Conservation (phyloP, 257 asterid species). For the Nicotiana benthamiana region DNA sequence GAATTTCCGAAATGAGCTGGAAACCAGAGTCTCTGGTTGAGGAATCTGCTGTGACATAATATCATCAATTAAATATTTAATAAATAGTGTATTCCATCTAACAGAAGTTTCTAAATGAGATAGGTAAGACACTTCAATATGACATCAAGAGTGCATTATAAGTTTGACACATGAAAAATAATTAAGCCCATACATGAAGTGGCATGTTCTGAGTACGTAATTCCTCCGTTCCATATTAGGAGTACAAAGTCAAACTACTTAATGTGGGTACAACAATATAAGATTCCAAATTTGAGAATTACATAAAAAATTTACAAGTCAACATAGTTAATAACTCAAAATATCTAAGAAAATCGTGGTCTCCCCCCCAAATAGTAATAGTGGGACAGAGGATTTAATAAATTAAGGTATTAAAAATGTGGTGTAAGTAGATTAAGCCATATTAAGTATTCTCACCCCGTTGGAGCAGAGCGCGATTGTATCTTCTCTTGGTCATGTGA, state of each 20-base stretch:
- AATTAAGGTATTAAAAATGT: not conserved
- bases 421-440: not conserved
- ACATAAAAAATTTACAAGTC: not conserved
- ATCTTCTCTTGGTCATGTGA: not conserved
- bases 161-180: not conserved
- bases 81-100: not conserved
- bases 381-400: not conserved
- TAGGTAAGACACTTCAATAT: not conserved
- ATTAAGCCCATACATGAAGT: not conserved
- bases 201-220: not conserved
- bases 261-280: not conserved
- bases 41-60: not conserved
- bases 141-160: not conserved
- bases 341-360: not conserved
- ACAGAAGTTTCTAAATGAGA: not conserved
- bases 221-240: not conserved
- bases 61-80: not conserved
- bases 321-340: not conserved
- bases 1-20: slow-evolving; percentile 20
- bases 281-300: not conserved
- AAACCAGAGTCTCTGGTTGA: slow-evolving; percentile 2
- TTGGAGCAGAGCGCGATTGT: not conserved
- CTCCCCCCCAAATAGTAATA: not conserved
- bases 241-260: not conserved
- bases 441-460: not conserved